Evolutionary conservation across 1,139 yeast genomes (phyloP).

Genomic region (Blastobotrys capitulatus): DNA sequence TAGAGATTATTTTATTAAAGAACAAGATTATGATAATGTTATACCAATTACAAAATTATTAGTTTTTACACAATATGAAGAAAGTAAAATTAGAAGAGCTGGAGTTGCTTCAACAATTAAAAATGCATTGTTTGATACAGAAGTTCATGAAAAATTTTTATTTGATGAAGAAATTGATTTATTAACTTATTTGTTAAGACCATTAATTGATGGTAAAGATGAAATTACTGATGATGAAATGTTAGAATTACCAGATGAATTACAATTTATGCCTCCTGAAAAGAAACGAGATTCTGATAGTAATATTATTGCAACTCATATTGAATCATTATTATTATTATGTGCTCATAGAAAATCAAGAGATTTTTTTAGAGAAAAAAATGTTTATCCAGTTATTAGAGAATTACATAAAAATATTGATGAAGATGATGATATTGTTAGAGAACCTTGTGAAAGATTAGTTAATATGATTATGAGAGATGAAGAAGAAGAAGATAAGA

Average conservation of each 20-base stretch:
- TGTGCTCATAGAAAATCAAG: slow-evolving; percentile 71
- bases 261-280: slow-evolving; percentile 73
- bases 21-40: slow-evolving; percentile 67
- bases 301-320: slow-evolving; percentile 60
- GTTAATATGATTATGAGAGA: slow-evolving; percentile 92
- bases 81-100: slow-evolving; percentile 73
- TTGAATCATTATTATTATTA: slow-evolving; percentile 67
- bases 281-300: slow-evolving; percentile 69
- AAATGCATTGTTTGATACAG: slow-evolving; percentile 78
- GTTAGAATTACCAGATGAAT: slow-evolving; percentile 82
- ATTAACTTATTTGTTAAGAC: slow-evolving; percentile 74
- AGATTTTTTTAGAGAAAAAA: slow-evolving; percentile 66
- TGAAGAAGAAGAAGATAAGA: slow-evolving; percentile 60
- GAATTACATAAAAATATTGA: slow-evolving; percentile 71
- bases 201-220: slow-evolving; percentile 73
- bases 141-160: slow-evolving; percentile 56
- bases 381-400: slow-evolving; percentile 78
- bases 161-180: slow-evolving; percentile 62
- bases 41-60: slow-evolving; percentile 75
- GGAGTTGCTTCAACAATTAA: slow-evolving; percentile 93
- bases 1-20: slow-evolving; percentile 66
- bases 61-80: slow-evolving; percentile 81
- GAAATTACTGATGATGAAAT: slow-evolving; percentile 76
- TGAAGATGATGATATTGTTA: slow-evolving; percentile 59
- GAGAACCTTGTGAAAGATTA: slow-evolving; percentile 43